Conservation (phyloP, 2,329 filamentous ascomycete species). For the Fusarium sublunatum region DNA sequence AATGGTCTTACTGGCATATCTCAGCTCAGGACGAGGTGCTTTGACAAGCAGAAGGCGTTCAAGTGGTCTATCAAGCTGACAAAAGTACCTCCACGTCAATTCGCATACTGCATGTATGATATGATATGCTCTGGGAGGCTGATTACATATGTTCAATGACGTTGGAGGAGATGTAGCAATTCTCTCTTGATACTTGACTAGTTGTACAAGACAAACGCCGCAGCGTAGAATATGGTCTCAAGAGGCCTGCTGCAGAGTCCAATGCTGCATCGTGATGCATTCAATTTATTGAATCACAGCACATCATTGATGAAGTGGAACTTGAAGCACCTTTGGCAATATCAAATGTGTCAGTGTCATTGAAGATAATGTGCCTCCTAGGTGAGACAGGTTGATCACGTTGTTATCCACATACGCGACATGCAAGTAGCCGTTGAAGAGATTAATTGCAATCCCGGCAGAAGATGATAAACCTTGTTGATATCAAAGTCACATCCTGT, state of each 20-base stretch:
- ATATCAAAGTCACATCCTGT: slow-evolving; percentile 2
- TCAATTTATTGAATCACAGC: neutral
- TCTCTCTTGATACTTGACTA: neutral
- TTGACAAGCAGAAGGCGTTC: no score
- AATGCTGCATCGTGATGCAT: neutral
- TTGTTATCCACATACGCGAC: neutral
- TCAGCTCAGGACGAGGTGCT: no score
- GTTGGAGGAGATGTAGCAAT: no score
- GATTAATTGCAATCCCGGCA: neutral
- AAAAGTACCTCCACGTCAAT: no score
- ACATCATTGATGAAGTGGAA: neutral
- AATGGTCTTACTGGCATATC: neutral
- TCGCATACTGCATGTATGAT: no score
- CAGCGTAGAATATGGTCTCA: neutral
- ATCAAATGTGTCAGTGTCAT: neutral
- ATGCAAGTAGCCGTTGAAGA: neutral
- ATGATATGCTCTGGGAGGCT: no score
- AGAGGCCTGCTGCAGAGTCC: neutral
- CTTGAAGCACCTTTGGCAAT: neutral
- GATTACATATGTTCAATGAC: no score
- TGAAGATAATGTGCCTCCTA: accelerated
- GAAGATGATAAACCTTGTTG: neutral
- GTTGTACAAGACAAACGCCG: neutral
- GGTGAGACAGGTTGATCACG: neutral
- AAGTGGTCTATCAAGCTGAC: no score